phyloP scores from a whole-genome alignment of 495 filamentous ascomycete genomes.

The Patellaria atrata region DNA sequence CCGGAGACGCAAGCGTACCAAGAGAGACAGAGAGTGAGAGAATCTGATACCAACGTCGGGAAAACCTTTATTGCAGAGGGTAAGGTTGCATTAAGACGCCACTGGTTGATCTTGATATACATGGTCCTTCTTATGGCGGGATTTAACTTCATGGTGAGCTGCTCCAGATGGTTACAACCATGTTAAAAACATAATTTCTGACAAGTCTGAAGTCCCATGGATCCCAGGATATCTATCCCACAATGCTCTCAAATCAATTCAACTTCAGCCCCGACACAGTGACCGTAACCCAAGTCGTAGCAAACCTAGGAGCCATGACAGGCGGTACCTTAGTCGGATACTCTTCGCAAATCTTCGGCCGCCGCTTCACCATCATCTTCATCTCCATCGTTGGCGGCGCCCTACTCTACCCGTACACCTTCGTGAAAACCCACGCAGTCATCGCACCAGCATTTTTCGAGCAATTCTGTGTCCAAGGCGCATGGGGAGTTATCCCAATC shows the following conservation, averaged over 20 bases:
- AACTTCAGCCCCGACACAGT: constrained; percentile 54
- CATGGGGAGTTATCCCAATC: constrained; percentile 32
- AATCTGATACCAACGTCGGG: constrained; percentile 33
- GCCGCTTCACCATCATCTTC: constrained; percentile 65
- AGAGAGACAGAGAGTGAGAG: constrained; percentile 46
- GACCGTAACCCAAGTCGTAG: constrained; percentile 72
- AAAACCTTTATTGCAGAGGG: constrained; percentile 60
- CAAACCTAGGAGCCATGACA: constrained; percentile 65
- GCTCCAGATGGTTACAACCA: background rate
- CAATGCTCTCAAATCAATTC: constrained; percentile 67
- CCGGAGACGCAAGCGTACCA: constrained; percentile 61
- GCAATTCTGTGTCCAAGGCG: constrained; percentile 67
- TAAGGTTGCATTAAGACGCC: constrained; percentile 55
- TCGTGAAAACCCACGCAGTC: constrained; percentile 42
- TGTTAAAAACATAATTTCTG: background rate
- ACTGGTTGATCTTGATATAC: constrained; percentile 70
- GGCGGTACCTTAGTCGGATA: constrained; percentile 71
- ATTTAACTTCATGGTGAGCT: constrained; percentile 70
- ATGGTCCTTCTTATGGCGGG: constrained; percentile 76
- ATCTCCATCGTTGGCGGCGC: constrained; percentile 65
- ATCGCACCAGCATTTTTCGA: constrained; percentile 84
- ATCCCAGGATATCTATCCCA: constrained; percentile 83
- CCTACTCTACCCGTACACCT: constrained; percentile 70
- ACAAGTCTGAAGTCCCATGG: constrained; percentile 50
- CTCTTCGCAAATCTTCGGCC: constrained; percentile 66